These are phyloP conservation scores for Piper betle DNA, from an alignment of 164 flowering plant genomes.

Conservation along the genomic window DNA sequence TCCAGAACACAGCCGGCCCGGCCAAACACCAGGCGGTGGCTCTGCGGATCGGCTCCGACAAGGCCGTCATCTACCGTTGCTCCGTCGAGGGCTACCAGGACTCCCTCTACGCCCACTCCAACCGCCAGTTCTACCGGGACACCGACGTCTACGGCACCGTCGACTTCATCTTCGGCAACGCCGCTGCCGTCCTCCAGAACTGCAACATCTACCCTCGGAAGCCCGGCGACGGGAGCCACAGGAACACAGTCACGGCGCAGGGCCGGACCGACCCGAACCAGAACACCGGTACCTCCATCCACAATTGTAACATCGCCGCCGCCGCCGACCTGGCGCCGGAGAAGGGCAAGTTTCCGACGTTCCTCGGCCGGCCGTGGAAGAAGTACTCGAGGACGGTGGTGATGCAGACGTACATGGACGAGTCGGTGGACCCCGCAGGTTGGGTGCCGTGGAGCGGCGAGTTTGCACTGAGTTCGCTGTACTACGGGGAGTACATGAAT, in stretches of 20 bases:
- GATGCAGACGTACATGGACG: slow-evolving; percentile 23
- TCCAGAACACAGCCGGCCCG: slow-evolving; percentile 25
- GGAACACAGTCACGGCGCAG: slow-evolving; percentile 68
- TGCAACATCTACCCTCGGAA: slow-evolving; percentile 37
- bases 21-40: slow-evolving; percentile 22
- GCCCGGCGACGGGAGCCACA: slow-evolving; percentile 36
- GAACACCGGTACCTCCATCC: slow-evolving; percentile 56
- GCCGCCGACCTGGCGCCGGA: slow-evolving; percentile 20
- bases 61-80: slow-evolving; percentile 18
- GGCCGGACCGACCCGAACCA: slow-evolving; percentile 54
- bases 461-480: slow-evolving; percentile 35
- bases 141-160: slow-evolving; percentile 27
- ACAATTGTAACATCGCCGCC: slow-evolving; percentile 39
- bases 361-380: slow-evolving; percentile 76
- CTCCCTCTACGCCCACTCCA: slow-evolving; percentile 18
- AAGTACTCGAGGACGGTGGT: slow-evolving; percentile 43
- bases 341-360: slow-evolving; percentile 12
- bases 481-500: slow-evolving; percentile 47
- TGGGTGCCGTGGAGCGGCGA: slow-evolving; percentile 61
- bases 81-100: slow-evolving; percentile 23
- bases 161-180: slow-evolving; percentile 31
- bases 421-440: slow-evolving; percentile 38
- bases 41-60: slow-evolving; percentile 14
- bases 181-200: slow-evolving; percentile 59
- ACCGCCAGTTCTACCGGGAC: slow-evolving; percentile 26